These are phyloP conservation scores for Cladobotryum protrusum DNA, from an alignment of 2,329 filamentous ascomycete genomes.

Conservation along the genomic window DNA sequence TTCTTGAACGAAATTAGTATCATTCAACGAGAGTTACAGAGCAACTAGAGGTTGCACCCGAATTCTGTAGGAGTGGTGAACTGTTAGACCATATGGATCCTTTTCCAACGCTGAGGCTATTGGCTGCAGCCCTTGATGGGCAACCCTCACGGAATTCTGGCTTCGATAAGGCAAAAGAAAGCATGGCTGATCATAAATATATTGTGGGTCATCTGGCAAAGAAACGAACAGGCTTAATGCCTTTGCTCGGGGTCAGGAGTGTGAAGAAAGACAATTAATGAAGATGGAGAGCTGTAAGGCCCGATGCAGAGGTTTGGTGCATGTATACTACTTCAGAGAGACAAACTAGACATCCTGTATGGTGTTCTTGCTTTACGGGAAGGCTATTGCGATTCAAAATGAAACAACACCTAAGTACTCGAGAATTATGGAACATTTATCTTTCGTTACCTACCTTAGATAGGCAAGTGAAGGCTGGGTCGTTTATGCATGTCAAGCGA, in stretches of 20 bases:
- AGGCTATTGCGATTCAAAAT: background rate
- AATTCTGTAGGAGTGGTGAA: background rate
- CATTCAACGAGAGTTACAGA: conserved; percentile 46
- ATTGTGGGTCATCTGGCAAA: background rate
- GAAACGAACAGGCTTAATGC: background rate
- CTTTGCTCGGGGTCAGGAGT: no score
- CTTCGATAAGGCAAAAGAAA: background rate
- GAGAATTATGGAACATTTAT: no score
- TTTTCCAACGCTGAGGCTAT: background rate
- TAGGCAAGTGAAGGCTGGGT: no score
- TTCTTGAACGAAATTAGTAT: conserved; percentile 45
- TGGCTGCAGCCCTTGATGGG: background rate
- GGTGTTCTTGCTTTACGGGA: background rate
- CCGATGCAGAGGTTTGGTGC: background rate
- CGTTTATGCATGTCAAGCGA: background rate
- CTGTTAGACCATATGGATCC: background rate
- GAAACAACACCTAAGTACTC: background rate
- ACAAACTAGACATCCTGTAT: conserved; percentile 7
- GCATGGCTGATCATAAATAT: background rate
- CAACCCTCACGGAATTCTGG: background rate
- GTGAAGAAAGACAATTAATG: background rate
- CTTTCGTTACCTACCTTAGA: no score
- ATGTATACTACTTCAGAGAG: conserved; percentile 9
- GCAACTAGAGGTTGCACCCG: conserved; percentile 21
- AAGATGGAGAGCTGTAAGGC: background rate